phyloP scores from a whole-genome alignment of 2,329 filamentous ascomycete genomes.

The Penicillium sp. region DNA sequence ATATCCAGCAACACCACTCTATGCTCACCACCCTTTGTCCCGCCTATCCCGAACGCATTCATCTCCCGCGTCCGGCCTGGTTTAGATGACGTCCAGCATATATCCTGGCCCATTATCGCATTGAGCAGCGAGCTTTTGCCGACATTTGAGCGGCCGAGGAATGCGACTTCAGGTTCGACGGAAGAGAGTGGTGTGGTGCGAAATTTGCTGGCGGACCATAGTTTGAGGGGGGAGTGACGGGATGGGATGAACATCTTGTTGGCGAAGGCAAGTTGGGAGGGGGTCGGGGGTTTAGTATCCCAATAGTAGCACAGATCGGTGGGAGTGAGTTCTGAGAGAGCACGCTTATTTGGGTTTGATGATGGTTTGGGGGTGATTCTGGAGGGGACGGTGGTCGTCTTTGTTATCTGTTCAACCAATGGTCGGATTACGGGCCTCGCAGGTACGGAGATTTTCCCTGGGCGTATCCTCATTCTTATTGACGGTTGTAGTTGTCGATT shows the following conservation, averaged over 20 bases:
- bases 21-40: conserved; percentile 47
- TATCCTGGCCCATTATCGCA: conserved; percentile 57
- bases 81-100: conserved; percentile 61
- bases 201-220: conserved; percentile 65
- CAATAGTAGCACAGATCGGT: conserved; percentile 52
- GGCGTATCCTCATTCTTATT: conserved; percentile 16
- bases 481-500: not conserved
- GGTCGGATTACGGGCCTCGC: conserved; percentile 5
- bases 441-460: conserved; percentile 4
- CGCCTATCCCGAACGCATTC: conserved; percentile 67
- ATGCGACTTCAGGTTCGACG: conserved; percentile 63
- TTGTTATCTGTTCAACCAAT: conserved; percentile 15
- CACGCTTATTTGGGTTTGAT: conserved; percentile 32
- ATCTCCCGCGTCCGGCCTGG: conserved; percentile 67
- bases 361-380: not conserved
- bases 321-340: conserved; percentile 37
- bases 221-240: conserved; percentile 56
- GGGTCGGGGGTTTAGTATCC: conserved; percentile 53
- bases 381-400: not conserved
- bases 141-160: conserved; percentile 71
- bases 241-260: conserved; percentile 50
- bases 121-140: conserved; percentile 71
- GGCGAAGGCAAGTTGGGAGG: conserved; percentile 50
- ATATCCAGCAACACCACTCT: conserved; percentile 68
- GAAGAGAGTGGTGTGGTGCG: conserved; percentile 59